Percentiles rank a stretch among this genome's conserved stretches.
These are phyloP conservation scores for Allantophomopsis lycopodina DNA, from an alignment of 2,329 filamentous ascomycete genomes.

Conservation along the genomic window DNA sequence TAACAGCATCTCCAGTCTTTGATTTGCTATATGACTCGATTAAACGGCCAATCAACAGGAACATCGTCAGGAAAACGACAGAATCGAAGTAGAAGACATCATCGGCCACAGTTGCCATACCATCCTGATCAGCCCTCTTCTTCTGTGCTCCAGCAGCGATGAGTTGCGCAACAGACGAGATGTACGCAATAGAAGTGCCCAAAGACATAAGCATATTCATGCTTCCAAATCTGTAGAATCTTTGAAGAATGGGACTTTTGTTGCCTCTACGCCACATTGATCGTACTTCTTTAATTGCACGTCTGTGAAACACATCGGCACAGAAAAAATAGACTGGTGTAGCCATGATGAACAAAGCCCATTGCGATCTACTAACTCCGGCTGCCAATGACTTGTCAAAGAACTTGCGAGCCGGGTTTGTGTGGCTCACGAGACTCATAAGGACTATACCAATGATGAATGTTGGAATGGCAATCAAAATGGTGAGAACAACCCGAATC, in stretches of 20 bases:
- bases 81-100: constrained; percentile 75
- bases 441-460: constrained; percentile 83
- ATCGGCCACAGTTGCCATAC: constrained; percentile 25
- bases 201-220: constrained; percentile 93
- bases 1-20: constrained; percentile 76
- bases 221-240: constrained; percentile 88
- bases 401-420: constrained; percentile 43
- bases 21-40: constrained; percentile 87
- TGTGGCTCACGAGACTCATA: constrained; percentile 63
- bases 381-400: constrained; percentile 58
- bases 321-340: constrained; percentile 81
- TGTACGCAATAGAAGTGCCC: constrained; percentile 76
- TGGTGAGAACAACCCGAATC: constrained; percentile 55
- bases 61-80: constrained; percentile 82
- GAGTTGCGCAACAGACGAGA: constrained; percentile 69
- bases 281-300: constrained; percentile 65
- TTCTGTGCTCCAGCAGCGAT: constrained; percentile 41
- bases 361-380: constrained; percentile 64
- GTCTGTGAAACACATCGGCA: constrained; percentile 71
- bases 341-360: constrained; percentile 67
- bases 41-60: constrained; percentile 61
- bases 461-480: constrained; percentile 62
- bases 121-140: neutral
- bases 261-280: constrained; percentile 68
- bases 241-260: constrained; percentile 53